phyloP scores from a whole-genome alignment of 164 flowering plant species.

The Echeveria elegans region DNA sequence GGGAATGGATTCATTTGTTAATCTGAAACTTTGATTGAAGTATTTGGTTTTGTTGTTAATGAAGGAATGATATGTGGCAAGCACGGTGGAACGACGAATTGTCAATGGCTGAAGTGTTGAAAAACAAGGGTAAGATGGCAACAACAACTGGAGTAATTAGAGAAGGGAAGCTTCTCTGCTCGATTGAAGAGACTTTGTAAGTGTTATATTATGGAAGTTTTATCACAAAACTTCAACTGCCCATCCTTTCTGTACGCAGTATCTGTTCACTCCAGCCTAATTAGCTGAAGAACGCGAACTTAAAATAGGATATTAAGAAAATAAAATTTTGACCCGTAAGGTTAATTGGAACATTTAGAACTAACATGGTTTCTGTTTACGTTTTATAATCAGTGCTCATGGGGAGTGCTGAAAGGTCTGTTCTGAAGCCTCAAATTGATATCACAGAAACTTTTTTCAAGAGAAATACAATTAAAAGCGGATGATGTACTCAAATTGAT shows the following conservation, averaged over 20 bases:
- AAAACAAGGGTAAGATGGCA: conserved; percentile 59
- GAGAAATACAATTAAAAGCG: background rate
- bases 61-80: conserved; percentile 45
- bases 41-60: no score
- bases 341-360: no score
- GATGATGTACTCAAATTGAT: background rate
- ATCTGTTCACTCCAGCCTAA: no score
- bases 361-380: background rate
- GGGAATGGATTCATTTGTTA: no score
- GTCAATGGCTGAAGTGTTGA: conserved; percentile 64
- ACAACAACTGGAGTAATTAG: conserved; percentile 64
- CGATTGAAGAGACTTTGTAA: conserved; percentile 69
- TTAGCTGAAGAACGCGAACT: no score
- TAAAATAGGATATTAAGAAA: no score
- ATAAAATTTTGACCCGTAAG: no score
- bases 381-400: no score
- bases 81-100: conserved; percentile 54
- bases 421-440: background rate
- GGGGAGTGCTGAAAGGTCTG: no score
- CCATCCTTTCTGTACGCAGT: no score
- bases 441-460: background rate
- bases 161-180: conserved; percentile 43
- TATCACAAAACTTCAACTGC: no score
- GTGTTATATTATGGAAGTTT: conserved; percentile 17
- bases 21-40: conserved; percentile 9